A percentile compares a stretch with the other conserved stretches of the same genome.
Evolutionary conservation across 257 asterid species (phyloP).

Genomic region (Henckelia pumila): DNA sequence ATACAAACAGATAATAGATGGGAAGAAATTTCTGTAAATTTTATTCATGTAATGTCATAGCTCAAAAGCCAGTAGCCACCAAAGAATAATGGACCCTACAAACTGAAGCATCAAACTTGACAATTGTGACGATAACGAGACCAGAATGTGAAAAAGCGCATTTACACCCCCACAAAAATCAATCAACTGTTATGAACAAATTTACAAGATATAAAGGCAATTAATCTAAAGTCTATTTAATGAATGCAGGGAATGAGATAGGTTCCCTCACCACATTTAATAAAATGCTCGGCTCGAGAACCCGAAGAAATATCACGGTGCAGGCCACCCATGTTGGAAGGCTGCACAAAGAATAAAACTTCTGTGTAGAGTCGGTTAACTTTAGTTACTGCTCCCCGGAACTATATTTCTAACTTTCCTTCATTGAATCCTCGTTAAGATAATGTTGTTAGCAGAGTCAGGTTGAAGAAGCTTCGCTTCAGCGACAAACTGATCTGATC

Average conservation of each 20-base stretch:
- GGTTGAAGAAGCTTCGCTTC: constrained; percentile 32
- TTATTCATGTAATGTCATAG: constrained; percentile 45
- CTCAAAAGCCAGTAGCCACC: constrained; percentile 39
- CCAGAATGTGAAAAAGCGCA: constrained; percentile 15
- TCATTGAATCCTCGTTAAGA: constrained; percentile 55
- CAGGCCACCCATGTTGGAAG: constrained; percentile 57
- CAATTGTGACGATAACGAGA: constrained; percentile 32
- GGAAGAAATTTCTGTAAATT: constrained; percentile 21
- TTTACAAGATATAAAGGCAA: constrained; percentile 40
- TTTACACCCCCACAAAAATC: constrained; percentile 41
- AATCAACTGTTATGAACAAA: constrained; percentile 38
- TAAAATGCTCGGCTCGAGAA: constrained; percentile 56
- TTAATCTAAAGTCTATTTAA: constrained; percentile 40
- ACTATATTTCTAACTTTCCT: constrained; percentile 38
- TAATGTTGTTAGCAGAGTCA: constrained; percentile 54
- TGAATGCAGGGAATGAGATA: constrained; percentile 34
- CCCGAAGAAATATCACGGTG: constrained; percentile 50
- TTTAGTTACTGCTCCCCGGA: constrained; percentile 44
- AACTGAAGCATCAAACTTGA: constrained; percentile 49
- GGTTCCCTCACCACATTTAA: constrained; percentile 62
- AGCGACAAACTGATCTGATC: constrained; percentile 24
- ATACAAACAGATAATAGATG: not conserved
- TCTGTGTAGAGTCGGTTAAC: constrained; percentile 52
- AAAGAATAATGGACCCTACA: constrained; percentile 40
- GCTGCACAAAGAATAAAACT: constrained; percentile 73